phyloP scores from a whole-genome alignment of 2,329 filamentous ascomycete species.

The Talaromyces atroroseus region DNA sequence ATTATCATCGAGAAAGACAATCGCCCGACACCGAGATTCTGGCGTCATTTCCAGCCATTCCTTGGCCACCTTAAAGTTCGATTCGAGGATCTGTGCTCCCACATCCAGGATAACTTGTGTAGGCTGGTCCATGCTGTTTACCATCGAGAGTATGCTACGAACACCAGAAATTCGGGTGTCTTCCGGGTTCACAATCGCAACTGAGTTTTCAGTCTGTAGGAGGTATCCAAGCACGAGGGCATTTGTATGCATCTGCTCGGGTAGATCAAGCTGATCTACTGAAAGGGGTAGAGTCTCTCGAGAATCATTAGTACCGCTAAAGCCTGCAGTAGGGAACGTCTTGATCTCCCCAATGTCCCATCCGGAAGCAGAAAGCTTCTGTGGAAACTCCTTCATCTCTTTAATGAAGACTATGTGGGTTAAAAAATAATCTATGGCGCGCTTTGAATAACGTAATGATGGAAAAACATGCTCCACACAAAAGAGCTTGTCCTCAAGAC shows the following conservation, averaged over 20 bases:
- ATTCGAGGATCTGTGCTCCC: constrained; percentile 60
- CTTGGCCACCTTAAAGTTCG: constrained; percentile 48
- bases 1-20: constrained; percentile 48
- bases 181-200: background rate
- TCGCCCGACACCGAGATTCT: constrained; percentile 43
- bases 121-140: background rate
- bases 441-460: constrained; percentile 47
- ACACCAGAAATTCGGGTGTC: background rate
- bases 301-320: constrained; percentile 66
- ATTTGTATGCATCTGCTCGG: constrained; percentile 58
- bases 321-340: constrained; percentile 51
- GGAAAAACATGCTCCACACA: constrained; percentile 46
- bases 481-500: constrained; percentile 47
- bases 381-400: constrained; percentile 49
- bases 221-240: constrained; percentile 59
- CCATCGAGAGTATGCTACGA: background rate
- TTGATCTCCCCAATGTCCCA: constrained; percentile 7
- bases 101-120: constrained; percentile 55
- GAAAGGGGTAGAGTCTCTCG: constrained; percentile 52
- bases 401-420: constrained; percentile 54
- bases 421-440: constrained; percentile 59
- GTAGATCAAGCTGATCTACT: constrained; percentile 53
- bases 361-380: constrained; percentile 56
- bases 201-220: constrained; percentile 39
- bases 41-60: constrained; percentile 44